Evolutionary conservation across 179 eudicot genomes (phyloP).

Genomic region (Corrigiola litoralis): DNA sequence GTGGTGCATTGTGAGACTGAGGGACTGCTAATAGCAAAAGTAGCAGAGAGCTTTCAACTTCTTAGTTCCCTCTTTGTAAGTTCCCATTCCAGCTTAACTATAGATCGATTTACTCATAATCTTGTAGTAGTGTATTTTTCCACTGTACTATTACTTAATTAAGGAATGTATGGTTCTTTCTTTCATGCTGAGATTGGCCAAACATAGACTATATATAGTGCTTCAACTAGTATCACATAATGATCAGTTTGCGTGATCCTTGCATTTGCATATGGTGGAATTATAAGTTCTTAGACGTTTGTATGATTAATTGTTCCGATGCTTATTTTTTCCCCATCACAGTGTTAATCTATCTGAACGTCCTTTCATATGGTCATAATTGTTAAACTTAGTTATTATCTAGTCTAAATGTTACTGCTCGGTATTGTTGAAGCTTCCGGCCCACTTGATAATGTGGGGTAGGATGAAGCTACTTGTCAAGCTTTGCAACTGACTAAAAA

Average conservation of each 20-base stretch:
- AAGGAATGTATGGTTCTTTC: too few relatives aligned
- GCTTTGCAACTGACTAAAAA: conserved; percentile 3
- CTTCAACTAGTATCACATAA: too few relatives aligned
- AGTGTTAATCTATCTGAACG: neutral
- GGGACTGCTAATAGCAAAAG: too few relatives aligned
- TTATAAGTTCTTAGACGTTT: neutral
- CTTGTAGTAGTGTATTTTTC: neutral
- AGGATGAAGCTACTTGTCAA: conserved; percentile 2
- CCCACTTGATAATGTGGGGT: conserved; percentile 16
- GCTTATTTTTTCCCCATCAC: neutral
- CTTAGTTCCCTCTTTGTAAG: conserved; percentile 1
- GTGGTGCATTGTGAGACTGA: too few relatives aligned
- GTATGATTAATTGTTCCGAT: neutral
- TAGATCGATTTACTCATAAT: neutral
- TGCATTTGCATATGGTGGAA: too few relatives aligned
- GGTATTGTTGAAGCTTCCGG: neutral
- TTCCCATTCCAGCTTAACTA: neutral
- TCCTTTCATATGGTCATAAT: neutral
- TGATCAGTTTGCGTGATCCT: too few relatives aligned
- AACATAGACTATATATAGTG: too few relatives aligned
- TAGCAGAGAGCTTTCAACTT: too few relatives aligned
- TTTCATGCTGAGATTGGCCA: too few relatives aligned
- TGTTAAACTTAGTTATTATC: neutral
- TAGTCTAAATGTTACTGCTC: neutral
- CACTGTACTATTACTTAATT: neutral